Conservation (phyloP, 75 land plant genomes). For the Ceratopteris richardii region DNA sequence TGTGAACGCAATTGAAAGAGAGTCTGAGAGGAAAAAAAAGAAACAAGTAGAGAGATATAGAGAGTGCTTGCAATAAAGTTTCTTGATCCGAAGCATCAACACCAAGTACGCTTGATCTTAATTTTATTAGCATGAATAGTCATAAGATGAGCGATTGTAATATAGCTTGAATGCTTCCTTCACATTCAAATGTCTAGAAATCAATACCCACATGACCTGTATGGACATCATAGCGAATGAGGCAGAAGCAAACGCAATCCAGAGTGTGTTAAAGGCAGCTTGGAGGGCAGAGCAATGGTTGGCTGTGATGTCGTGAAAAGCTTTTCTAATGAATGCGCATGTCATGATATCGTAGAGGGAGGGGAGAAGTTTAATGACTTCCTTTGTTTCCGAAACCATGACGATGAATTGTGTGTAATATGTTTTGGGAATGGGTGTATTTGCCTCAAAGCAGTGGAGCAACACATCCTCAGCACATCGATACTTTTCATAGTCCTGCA, state of each 20-base stretch:
- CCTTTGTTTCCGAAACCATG: background rate
- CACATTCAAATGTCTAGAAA: background rate
- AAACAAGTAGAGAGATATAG: background rate
- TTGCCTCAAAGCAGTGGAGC: conserved; percentile 8
- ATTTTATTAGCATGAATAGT: background rate
- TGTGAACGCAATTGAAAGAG: no score
- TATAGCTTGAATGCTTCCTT: background rate
- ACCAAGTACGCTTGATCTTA: background rate
- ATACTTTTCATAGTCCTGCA: conserved; percentile 9
- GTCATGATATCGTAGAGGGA: conserved; percentile 8
- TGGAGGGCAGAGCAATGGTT: conserved; percentile 6
- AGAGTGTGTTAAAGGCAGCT: conserved; percentile 6
- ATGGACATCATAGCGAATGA: conserved; percentile 9
- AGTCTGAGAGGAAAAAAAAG: background rate
- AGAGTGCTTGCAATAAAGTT: background rate
- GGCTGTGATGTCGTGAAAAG: conserved; percentile 5
- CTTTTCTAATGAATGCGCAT: conserved; percentile 5
- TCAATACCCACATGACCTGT: conserved; percentile 8
- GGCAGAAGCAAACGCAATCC: conserved; percentile 13
- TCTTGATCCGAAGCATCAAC: background rate
- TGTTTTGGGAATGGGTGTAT: conserved; percentile 10
- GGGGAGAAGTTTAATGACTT: conserved; percentile 2
- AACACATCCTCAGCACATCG: conserved; percentile 8
- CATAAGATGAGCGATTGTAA: background rate
- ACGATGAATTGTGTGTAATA: background rate